Evolutionary conservation across 345 rosid species (phyloP).

Genomic region (Populus alba): DNA sequence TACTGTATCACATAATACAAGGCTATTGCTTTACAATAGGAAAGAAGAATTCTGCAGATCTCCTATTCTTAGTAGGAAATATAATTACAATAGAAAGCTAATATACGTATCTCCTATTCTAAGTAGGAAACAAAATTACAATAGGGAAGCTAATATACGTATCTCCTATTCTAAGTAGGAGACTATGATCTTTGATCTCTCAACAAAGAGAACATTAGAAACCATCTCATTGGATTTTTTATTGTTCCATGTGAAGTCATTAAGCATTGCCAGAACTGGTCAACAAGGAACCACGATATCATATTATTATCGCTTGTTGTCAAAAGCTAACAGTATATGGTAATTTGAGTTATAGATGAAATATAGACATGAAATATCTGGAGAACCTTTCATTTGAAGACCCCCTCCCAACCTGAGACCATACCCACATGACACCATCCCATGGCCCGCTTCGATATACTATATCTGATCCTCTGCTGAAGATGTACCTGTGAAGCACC

Average conservation of each 20-base stretch:
- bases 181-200: no score
- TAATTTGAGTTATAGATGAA: conserved; percentile 22
- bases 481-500: conserved; percentile 31
- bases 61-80: no score
- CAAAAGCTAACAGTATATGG: conserved; percentile 20
- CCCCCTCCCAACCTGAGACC: background rate
- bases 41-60: no score
- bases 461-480: conserved; percentile 15
- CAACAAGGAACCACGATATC: conserved; percentile 22
- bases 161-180: no score
- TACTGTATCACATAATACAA: no score
- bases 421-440: conserved; percentile 32
- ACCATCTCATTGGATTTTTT: conserved; percentile 1
- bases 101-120: no score
- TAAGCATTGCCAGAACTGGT: conserved; percentile 16
- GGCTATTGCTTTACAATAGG: no score
- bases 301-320: background rate
- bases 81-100: no score
- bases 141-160: no score
- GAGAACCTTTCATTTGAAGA: background rate
- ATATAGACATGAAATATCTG: conserved; percentile 21
- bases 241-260: conserved; percentile 20
- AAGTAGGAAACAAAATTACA: no score
- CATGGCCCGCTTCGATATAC: conserved; percentile 35
- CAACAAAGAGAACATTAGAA: conserved; percentile 8